phyloP scores from a whole-genome alignment of 169 alveolate genomes.

The Cryptosporidium ryanae region DNA sequence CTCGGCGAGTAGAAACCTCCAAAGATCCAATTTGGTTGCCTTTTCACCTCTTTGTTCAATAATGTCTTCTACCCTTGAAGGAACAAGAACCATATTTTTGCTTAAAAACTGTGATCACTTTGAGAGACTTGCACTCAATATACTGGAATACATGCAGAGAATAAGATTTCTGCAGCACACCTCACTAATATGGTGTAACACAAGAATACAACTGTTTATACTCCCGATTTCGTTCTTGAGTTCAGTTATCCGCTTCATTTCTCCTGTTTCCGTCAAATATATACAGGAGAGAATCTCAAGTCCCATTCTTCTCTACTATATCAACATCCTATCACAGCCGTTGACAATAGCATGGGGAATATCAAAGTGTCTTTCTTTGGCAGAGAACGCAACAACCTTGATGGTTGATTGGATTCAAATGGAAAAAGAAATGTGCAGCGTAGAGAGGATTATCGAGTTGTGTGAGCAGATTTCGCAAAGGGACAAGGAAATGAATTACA shows the following conservation, averaged over 20 bases:
- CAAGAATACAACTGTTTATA: slow-evolving; percentile 62
- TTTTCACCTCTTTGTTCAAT: slow-evolving; percentile 69
- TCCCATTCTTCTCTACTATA: background rate
- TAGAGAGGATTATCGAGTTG: slow-evolving; percentile 45
- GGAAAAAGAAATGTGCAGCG: slow-evolving; percentile 70
- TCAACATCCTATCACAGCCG: slow-evolving; percentile 48
- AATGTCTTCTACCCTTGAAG: slow-evolving; percentile 69
- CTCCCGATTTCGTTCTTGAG: slow-evolving; percentile 54
- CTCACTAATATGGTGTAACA: slow-evolving; percentile 59
- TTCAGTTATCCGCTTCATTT: slow-evolving; percentile 29
- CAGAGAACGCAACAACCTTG: slow-evolving; percentile 58
- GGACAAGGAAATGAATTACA: slow-evolving; percentile 19
- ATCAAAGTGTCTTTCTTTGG: slow-evolving; percentile 61
- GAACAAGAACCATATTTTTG: slow-evolving; percentile 53
- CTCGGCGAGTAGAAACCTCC: slow-evolving; percentile 54
- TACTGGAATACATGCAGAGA: slow-evolving; percentile 63
- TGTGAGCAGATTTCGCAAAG: background rate
- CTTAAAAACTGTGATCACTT: slow-evolving; percentile 41
- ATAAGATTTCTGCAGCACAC: slow-evolving; percentile 57
- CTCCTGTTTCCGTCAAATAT: slow-evolving; percentile 11
- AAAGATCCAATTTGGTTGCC: slow-evolving; percentile 59
- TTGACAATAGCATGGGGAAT: slow-evolving; percentile 66
- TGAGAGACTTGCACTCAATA: slow-evolving; percentile 25
- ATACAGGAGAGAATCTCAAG: background rate
- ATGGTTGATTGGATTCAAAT: slow-evolving; percentile 56